A percentile compares a stretch with the other conserved stretches of the same genome.
Conservation (phyloP, 179 eudicot species). For the Corrigiola litoralis region DNA sequence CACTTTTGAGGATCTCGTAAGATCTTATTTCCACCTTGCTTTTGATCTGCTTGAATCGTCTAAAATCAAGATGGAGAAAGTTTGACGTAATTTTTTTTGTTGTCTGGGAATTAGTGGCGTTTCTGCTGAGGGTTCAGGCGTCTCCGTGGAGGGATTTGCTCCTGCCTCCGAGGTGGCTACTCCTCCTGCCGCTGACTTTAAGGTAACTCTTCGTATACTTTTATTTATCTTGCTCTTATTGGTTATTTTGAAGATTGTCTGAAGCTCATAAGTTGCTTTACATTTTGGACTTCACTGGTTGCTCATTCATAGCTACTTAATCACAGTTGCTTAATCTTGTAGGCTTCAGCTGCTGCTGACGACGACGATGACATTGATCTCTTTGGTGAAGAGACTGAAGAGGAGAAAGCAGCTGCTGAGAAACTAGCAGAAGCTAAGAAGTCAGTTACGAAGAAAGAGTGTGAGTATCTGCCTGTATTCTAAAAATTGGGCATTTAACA, state of each 20-base stretch:
- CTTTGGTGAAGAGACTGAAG: constrained; percentile 98
- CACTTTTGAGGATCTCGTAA: constrained; percentile 91
- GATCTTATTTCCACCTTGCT: constrained; percentile 16
- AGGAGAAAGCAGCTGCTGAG: constrained; percentile 94
- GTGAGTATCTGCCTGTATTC: constrained; percentile 36
- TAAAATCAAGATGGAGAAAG: neutral
- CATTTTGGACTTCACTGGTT: neutral
- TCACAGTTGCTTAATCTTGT: neutral
- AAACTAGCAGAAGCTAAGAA: constrained; percentile 61
- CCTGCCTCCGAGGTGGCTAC: constrained; percentile 54
- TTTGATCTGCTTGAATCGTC: neutral
- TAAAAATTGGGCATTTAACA: too few relatives aligned
- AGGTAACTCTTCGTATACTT: too few relatives aligned
- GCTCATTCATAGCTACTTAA: neutral
- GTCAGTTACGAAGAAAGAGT: constrained; percentile 76
- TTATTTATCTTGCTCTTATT: neutral
- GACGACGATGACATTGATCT: constrained; percentile 90
- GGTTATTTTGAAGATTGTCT: neutral
- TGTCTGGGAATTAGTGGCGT: constrained; percentile 50
- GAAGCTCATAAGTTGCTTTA: neutral
- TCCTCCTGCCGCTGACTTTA: constrained; percentile 65
- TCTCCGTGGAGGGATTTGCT: constrained; percentile 67
- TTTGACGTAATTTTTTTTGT: neutral
- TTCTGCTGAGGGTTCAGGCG: constrained; percentile 75
- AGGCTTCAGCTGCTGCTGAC: constrained; percentile 76